Evolutionary conservation across 768 basidiomycete species (phyloP), one percentile per base, ranked within the genome.

Genomic region (Amanita subjunquillea): DNA sequence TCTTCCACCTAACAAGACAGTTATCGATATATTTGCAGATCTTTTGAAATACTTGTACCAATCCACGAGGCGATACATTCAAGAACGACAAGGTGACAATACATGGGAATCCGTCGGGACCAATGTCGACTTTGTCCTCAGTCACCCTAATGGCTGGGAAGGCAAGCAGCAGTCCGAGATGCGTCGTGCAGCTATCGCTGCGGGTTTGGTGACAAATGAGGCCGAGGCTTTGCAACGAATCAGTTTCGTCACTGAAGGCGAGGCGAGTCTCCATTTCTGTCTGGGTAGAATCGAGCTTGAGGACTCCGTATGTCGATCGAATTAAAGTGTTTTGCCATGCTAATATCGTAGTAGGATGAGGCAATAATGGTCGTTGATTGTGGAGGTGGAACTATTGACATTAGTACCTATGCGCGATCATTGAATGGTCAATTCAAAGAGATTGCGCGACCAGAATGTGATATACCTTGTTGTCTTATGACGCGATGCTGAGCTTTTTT

Each of bases 61-160:
- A 38, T 72, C 72, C 37, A 59, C 72, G 2, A 57, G 48, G 55
- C 64, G 55, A 1, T 76, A 69, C 47, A 68, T 76, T 41, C 59
- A 66, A 47, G 69, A 74, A 41, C 63, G 66, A 5, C 68, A 73
- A 40, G 39, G 25, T 10, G 17, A 10, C 25, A 23, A n/a, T 23
- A 27, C 29, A 13, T 38, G 22, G n/a, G 36, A 40, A 50, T 40
- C 48, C 8, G 61, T 71, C 12, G 58, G 61, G 47, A 48, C 57
- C 42, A 64, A 66, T 15, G 65, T 69, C 4, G 66, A 72, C 34
- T 74, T 71, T 49, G 66, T 76, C 39, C 57, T 76, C 40, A 69
- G 69, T 3, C 78, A 78, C 54, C 78, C 78, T 9, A 79, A 79
- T 54, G 78, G 72, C 1, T 80, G 78, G 78, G 78, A 72, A 53